These are phyloP conservation scores for Scheffersomyces parashehatae DNA, from an alignment of 1,139 yeast genomes.

Conservation along the genomic window DNA sequence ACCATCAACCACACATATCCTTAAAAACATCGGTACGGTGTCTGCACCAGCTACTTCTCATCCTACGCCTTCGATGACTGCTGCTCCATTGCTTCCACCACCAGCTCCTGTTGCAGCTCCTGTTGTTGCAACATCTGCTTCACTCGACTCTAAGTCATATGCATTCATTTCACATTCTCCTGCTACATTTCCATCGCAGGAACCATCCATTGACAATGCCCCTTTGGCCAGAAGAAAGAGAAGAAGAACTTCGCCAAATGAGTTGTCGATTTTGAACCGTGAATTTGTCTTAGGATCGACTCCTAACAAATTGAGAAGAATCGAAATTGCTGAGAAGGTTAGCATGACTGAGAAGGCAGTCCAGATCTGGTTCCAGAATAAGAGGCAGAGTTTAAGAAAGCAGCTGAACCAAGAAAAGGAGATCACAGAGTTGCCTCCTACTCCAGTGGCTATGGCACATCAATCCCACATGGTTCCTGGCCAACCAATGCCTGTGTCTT, in stretches of 20 bases:
- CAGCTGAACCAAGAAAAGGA: constrained; percentile 43
- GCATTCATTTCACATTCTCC: constrained; percentile 94
- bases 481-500: not conserved
- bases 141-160: constrained; percentile 46
- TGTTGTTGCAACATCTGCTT: constrained; percentile 4
- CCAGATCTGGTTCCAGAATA: constrained; percentile 97
- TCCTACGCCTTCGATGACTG: constrained; percentile 1
- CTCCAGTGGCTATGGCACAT: constrained; percentile 20
- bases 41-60: constrained; percentile 1
- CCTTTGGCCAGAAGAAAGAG: constrained; percentile 90
- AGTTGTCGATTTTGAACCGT: constrained; percentile 72
- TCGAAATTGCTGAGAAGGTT: constrained; percentile 73
- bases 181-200: constrained; percentile 78
- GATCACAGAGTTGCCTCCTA: constrained; percentile 46
- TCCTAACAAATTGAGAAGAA: constrained; percentile 76
- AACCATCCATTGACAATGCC: constrained; percentile 85
- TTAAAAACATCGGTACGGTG: constrained; percentile 2
- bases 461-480: constrained; percentile 5
- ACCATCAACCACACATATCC: not conserved
- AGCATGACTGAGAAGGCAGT: constrained; percentile 96
- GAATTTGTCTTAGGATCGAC: constrained; percentile 79
- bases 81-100: not conserved
- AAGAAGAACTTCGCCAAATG: constrained; percentile 90
- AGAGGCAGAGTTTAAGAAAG: constrained; percentile 79
- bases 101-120: constrained; percentile 2